These are phyloP conservation scores for Cyclotella choctawhatcheeana DNA, from an alignment of 108 stramenopile genomes.

Conservation along the genomic window DNA sequence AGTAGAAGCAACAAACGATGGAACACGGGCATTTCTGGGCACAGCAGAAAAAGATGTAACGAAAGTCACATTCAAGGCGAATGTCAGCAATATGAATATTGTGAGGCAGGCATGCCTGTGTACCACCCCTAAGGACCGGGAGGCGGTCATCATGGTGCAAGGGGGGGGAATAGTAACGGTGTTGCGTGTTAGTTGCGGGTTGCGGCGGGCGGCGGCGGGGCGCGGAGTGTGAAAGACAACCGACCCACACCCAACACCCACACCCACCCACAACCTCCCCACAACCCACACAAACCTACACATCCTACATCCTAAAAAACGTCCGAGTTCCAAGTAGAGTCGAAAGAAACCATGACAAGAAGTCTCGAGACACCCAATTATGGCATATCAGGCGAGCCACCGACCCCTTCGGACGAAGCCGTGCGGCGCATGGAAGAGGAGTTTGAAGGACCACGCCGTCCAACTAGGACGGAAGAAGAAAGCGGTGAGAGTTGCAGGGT, in stretches of 20 bases:
- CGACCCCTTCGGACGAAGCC: background rate
- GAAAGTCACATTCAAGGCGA: background rate
- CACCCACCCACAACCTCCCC: background rate
- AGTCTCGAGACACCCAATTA: background rate
- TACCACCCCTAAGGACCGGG: background rate
- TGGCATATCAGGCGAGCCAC: slow-evolving; percentile 1
- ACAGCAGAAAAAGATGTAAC: background rate
- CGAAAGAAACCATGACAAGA: background rate
- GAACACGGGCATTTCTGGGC: background rate
- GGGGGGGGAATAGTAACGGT: no score
- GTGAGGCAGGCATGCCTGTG: background rate
- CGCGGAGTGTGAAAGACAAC: no score
- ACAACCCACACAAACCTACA: background rate
- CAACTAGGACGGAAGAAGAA: slow-evolving; percentile 1
- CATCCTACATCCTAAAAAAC: background rate
- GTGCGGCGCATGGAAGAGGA: background rate
- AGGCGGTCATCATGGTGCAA: background rate
- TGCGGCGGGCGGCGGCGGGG: no score
- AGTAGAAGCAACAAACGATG: background rate
- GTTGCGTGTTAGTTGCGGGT: no score
- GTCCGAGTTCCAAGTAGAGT: no score
- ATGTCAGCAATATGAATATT: background rate
- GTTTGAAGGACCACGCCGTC: background rate
- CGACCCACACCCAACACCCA: no score
- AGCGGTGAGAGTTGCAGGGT: background rate